These are phyloP conservation scores for Panaeolus papilionaceus DNA, from an alignment of 768 basidiomycete genomes.

Conservation along the genomic window DNA sequence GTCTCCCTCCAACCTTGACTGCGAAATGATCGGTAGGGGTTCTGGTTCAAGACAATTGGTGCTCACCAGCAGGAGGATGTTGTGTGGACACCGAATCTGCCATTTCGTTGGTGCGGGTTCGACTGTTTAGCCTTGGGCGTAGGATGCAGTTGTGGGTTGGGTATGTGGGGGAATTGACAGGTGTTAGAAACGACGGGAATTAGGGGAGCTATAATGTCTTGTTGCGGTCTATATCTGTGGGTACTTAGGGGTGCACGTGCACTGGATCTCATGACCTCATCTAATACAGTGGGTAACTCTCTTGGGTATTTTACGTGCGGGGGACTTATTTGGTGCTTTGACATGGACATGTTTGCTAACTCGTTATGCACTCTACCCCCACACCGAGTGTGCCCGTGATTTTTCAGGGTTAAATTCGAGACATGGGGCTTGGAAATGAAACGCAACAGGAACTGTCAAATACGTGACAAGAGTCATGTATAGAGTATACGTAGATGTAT, in stretches of 20 bases:
- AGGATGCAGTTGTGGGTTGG: not conserved
- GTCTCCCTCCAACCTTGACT: constrained; percentile 60
- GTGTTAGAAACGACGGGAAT: not conserved
- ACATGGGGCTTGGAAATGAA: not conserved
- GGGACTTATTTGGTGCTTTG: not conserved
- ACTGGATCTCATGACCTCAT: not conserved
- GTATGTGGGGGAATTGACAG: not conserved
- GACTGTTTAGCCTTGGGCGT: not conserved
- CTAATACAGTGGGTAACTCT: not conserved
- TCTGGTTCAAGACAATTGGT: not conserved
- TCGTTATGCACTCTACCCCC: not conserved
- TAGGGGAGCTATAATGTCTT: not conserved
- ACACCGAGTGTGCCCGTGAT: not conserved
- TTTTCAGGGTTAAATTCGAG: not conserved
- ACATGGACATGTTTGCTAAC: not conserved
- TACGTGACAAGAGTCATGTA: not conserved
- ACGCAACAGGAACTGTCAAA: not conserved
- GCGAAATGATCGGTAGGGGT: constrained; percentile 1
- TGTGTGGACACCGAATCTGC: constrained; percentile 26
- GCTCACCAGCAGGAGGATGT: constrained; percentile 58
- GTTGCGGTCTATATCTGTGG: constrained; percentile 6
- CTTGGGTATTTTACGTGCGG: not conserved
- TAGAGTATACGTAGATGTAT: not conserved
- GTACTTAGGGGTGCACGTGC: constrained; percentile 2
- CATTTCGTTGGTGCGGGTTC: constrained; percentile 13